A percentile compares a stretch with the other conserved stretches of the same genome.
phyloP scores from a whole-genome alignment of 257 asterid genomes.

The Knoxia roxburghii region DNA sequence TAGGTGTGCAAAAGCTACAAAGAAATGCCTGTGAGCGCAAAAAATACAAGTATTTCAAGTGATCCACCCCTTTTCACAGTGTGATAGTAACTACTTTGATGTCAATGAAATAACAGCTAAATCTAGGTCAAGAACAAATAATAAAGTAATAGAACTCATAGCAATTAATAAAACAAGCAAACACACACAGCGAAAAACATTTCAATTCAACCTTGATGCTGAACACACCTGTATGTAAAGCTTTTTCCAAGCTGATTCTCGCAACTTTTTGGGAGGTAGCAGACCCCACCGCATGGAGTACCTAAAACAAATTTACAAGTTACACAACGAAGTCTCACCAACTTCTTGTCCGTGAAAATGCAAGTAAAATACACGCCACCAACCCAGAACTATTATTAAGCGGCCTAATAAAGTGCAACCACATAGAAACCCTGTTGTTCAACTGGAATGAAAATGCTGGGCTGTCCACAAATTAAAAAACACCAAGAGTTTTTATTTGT shows the following conservation, averaged over 20 bases:
- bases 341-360: not conserved
- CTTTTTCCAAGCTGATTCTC: constrained; percentile 93
- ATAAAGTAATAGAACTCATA: too few species aligned
- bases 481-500: not conserved
- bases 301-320: constrained; percentile 22
- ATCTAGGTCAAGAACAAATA: not conserved
- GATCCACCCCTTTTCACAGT: not conserved
- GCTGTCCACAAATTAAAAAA: not conserved
- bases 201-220: not conserved
- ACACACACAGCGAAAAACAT: not conserved
- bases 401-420: not conserved
- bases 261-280: constrained; percentile 59
- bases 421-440: not conserved
- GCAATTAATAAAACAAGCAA: too few species aligned
- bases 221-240: constrained; percentile 41
- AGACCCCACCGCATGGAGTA: constrained; percentile 93
- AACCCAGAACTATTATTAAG: not conserved
- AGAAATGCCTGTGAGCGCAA: not conserved
- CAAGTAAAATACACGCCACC: not conserved
- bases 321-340: not conserved
- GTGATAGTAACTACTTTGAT: not conserved
- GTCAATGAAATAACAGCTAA: not conserved
- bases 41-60: not conserved
- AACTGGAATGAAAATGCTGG: not conserved
- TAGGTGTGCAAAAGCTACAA: not conserved